Base-by-base conservation (phyloP, 2,329 filamentous ascomycete genomes). In the Dichotomopilus funicola region DNA sequence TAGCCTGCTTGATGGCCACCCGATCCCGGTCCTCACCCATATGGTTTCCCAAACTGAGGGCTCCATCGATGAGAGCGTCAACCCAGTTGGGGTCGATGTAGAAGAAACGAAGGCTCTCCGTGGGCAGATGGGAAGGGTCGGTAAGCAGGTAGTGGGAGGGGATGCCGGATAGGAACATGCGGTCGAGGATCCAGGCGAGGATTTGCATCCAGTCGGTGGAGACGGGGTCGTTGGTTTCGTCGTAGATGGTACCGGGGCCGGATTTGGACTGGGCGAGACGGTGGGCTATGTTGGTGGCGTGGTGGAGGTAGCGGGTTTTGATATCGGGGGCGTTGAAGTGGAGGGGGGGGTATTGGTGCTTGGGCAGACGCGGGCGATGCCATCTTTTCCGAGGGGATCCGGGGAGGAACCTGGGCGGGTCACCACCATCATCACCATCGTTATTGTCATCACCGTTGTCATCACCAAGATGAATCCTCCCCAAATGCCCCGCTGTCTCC, bases 21-120 rank as follows among this genome's bases (percentile, higher is more conserved):
- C 70, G 66, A 35, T 40, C 38, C 5, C 70, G 65, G 41, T 56
- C 46, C 33, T 64, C 45, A n/a, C 70, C 65, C 1, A 46, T 51
- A 3, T 76, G 71, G 59, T 76, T 77, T 0, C 61, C 74, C 1
- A 74, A 51, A 9, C 65, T 70, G 0, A 78, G 62, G 0, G 70
- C 75, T 0, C 75, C 75, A 54, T 78, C 75, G 1, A 78, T 55
- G 4, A 77, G 50, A 6, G 67, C 68, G 45, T 75, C 71, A 0
- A 72, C 58, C 76, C 75, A 78, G 51, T 68, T 68, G 1, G 54
- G 31, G 51, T 79, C 76, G 9, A 78, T 72, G 38, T 67, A 55
- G 64, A 78, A 78, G 65, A 76, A 75, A 0, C 73, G 67, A 0
- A 78, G 49, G 8, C 54, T 67, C 57, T 78, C 76, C 4, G 38